phyloP scores from a whole-genome alignment of 148 eudicot species.

The Chenopodium quinoa region DNA sequence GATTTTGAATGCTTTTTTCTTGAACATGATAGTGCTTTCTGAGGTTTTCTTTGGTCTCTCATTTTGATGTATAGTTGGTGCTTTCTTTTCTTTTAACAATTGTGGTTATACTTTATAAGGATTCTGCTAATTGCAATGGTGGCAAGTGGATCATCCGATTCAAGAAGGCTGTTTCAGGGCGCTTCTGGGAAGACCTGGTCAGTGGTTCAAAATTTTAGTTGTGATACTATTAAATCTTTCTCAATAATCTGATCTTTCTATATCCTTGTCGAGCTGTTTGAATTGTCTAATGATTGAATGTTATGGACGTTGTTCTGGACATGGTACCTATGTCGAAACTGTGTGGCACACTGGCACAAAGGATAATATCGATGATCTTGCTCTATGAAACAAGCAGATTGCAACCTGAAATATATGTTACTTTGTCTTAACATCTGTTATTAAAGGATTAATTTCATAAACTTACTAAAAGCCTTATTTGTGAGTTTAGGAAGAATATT shows the following conservation, averaged over 20 bases:
- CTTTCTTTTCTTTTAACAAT: slow-evolving; percentile 2
- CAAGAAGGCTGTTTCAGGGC: slow-evolving; percentile 86
- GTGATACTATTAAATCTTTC: not conserved
- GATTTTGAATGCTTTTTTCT: not conserved
- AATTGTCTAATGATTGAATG: not conserved
- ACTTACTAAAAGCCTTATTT: not conserved
- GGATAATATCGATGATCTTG: not conserved
- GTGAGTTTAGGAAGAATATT: no score
- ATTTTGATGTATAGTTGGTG: not conserved
- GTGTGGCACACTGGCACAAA: no score
- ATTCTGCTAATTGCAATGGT: slow-evolving; percentile 94
- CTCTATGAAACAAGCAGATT: not conserved
- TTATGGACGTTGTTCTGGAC: not conserved
- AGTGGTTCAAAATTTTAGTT: slow-evolving; percentile 15
- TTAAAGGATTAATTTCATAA: not conserved
- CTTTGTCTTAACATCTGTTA: not conserved
- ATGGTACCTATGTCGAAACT: not conserved
- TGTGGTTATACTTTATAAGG: slow-evolving; percentile 40
- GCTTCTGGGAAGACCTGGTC: slow-evolving; percentile 99
- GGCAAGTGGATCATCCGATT: slow-evolving; percentile 98
- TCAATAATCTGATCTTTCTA: not conserved
- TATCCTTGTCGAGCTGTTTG: not conserved
- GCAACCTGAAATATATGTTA: not conserved
- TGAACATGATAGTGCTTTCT: not conserved
- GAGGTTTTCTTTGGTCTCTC: not conserved